These are phyloP conservation scores for Verticillium nonalfalfae DNA, from an alignment of 2,329 filamentous ascomycete genomes.

Conservation along the genomic window DNA sequence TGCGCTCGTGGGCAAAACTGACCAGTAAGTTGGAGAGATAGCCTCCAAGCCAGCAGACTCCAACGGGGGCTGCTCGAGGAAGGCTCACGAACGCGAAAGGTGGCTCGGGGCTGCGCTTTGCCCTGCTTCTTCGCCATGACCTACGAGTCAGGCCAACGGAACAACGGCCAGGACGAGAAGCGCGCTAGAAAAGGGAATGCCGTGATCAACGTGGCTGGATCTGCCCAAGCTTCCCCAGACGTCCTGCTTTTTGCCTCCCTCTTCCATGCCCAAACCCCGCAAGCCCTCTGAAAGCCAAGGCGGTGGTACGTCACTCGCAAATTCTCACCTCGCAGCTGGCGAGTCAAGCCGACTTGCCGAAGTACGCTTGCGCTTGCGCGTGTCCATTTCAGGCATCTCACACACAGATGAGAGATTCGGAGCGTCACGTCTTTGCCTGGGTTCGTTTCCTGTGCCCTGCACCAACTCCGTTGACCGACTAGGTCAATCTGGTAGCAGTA, in stretches of 20 bases:
- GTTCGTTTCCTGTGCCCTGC: neutral
- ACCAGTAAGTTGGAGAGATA: neutral
- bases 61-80: neutral
- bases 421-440: no score
- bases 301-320: neutral
- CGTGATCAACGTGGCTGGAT: constrained; percentile 5
- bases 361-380: neutral
- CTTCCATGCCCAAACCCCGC: constrained; percentile 5
- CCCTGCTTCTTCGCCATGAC: neutral
- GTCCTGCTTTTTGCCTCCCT: neutral
- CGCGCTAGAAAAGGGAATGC: neutral
- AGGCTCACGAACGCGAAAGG: neutral
- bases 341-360: neutral
- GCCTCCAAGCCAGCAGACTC: neutral
- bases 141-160: neutral
- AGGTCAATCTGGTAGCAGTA: neutral
- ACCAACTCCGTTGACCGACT: no score
- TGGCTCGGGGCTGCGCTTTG: neutral
- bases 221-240: constrained; percentile 12
- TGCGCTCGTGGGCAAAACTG: neutral
- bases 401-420: no score
- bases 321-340: neutral
- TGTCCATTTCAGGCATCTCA: neutral
- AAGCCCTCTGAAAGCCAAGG: constrained; percentile 3
- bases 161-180: constrained; percentile 9